phyloP scores from a whole-genome alignment of 352 stramenopile species.

The Peronospora tabacina region DNA sequence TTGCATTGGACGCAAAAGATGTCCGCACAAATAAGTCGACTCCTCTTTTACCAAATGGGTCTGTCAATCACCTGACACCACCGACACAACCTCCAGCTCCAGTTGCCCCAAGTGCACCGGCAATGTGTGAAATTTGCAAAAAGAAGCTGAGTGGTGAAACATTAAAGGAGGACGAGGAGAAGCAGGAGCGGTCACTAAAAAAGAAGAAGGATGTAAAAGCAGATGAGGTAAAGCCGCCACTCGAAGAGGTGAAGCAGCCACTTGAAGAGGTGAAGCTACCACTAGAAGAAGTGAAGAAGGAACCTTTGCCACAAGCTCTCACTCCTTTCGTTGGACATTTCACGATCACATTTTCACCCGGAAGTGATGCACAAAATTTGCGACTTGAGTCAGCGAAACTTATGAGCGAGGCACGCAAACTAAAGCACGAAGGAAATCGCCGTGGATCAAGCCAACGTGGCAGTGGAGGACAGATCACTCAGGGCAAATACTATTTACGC shows the following conservation, averaged over 20 bases:
- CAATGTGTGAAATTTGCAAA: constrained; percentile 54
- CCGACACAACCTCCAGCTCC: constrained; percentile 11
- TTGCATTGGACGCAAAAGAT: constrained; percentile 16
- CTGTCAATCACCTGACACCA: constrained; percentile 15
- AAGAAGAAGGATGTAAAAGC: constrained; percentile 31
- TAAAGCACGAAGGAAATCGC: constrained; percentile 81
- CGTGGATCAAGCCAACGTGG: constrained; percentile 39
- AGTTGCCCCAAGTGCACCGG: constrained; percentile 26
- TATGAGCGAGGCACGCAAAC: constrained; percentile 54
- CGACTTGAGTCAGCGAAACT: constrained; percentile 41
- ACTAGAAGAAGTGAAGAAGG: constrained; percentile 27
- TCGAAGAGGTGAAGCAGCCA: background rate
- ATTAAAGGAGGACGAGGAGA: constrained; percentile 25
- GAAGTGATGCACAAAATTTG: constrained; percentile 47
- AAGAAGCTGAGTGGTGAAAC: constrained; percentile 44
- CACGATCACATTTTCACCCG: constrained; percentile 33
- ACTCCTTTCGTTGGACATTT: constrained; percentile 31
- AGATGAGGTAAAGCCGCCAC: constrained; percentile 25
- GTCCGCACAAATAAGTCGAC: constrained; percentile 13
- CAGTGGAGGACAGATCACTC: constrained; percentile 39
- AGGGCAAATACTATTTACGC: constrained; percentile 67
- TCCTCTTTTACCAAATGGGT: constrained; percentile 16
- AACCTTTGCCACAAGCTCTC: constrained; percentile 9
- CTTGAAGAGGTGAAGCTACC: constrained; percentile 22
- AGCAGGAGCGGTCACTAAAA: constrained; percentile 21